Conservation (phyloP, 2,329 filamentous ascomycete genomes). For the Aspergillus glaucus region DNA sequence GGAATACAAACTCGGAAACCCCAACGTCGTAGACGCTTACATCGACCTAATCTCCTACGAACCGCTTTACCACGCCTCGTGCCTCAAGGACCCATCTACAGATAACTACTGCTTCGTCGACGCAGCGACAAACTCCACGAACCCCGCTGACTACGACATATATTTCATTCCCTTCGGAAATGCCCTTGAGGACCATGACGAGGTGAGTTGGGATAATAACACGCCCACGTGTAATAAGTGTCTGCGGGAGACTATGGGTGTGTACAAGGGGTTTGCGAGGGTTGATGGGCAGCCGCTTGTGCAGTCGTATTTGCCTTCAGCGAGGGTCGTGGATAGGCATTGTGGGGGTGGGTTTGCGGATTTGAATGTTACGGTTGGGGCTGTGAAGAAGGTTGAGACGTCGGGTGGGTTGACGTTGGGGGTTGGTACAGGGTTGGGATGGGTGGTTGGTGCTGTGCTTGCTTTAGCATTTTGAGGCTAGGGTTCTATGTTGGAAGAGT, state of each 20-base stretch:
- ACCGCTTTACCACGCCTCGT: slow-evolving; percentile 72
- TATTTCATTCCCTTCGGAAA: slow-evolving; percentile 82
- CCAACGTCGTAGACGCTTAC: slow-evolving; percentile 67
- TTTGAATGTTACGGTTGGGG: slow-evolving; percentile 36
- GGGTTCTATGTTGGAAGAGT: background rate
- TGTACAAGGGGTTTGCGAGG: slow-evolving; percentile 65
- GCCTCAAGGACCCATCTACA: slow-evolving; percentile 61
- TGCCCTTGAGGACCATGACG: slow-evolving; percentile 47
- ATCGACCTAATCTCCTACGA: slow-evolving; percentile 70
- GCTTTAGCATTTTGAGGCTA: too few relatives aligned
- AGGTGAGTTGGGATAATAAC: background rate
- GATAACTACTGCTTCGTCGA: slow-evolving; percentile 72
- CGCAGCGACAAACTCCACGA: slow-evolving; percentile 69
- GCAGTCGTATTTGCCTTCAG: slow-evolving; percentile 63
- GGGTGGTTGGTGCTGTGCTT: background rate
- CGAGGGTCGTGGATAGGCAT: slow-evolving; percentile 62
- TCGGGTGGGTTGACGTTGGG: background rate
- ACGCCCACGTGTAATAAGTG: slow-evolving; percentile 62
- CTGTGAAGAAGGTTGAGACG: background rate
- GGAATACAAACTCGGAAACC: slow-evolving; percentile 63
- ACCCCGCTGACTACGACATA: slow-evolving; percentile 66
- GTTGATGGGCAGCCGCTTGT: slow-evolving; percentile 62
- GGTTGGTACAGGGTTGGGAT: background rate
- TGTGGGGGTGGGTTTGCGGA: slow-evolving; percentile 54
- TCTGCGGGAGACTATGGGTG: slow-evolving; percentile 70